Base-by-base conservation (phyloP, 352 stramenopile species). In the Phytopythium ostracodes region DNA sequence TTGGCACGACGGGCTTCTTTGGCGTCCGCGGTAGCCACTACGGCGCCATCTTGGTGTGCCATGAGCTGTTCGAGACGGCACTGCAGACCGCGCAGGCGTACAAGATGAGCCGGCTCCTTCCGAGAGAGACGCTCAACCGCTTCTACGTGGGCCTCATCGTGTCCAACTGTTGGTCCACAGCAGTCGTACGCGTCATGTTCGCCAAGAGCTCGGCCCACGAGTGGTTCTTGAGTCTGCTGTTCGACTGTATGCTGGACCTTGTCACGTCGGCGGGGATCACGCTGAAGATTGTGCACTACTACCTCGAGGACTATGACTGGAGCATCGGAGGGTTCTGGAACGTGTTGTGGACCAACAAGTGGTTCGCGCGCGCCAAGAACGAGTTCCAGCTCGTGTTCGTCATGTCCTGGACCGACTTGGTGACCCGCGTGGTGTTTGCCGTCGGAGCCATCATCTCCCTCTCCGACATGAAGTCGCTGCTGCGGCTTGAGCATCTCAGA, bases 241-340 rank as follows among this genome's bases (percentile, higher is more conserved):
- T 42, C 17, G 70, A 78, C 53, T 74, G 66, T 15, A 36, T 73
- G 18, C 64, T 87, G 1, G 72, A 84, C 50, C 62, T 84, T 15
- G 54, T 79, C 15, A 66, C 68, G 12, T 81, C 72, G 6, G 59
- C 83, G 7, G 75, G 75, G 3, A 63, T 59, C 31, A 59, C n/a
- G 14, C 22, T 59, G n/a, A n/a, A 15, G 11, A 49, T 59, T 17
- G 53, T 25, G 22, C 38, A 12, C 17, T 50, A 49, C 38, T 59
- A 59, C 15, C 22, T 59, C 53, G 25, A 33, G 22, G 53, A 59
- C 36, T 59, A 59, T 22, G 36, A 59, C 53, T 59, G 53, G 53
- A n/a, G 7, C n/a, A 38, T 59, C 27, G 53, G 36, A 9, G 53
- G 53, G 17, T 59, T 59, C 36, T 38, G 11, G 33, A 42, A 59